Base-by-base conservation (phyloP, 176 grass and related monocot genomes). In the Alloteropsis semialata region DNA sequence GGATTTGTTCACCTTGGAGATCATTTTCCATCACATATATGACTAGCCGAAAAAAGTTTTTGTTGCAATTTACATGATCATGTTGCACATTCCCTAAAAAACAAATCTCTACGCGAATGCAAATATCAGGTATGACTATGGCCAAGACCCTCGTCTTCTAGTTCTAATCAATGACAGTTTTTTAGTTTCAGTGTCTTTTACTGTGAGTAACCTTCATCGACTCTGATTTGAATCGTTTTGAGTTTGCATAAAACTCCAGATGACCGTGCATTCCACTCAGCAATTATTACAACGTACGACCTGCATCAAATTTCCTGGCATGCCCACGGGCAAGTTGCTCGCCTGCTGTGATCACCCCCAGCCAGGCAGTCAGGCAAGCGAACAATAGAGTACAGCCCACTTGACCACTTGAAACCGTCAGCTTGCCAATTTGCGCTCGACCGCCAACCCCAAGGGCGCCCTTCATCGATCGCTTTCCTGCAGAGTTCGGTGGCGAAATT, bases 381-480 rank as follows among this genome's bases (percentile, higher is more conserved):
- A 28, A 68, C 78, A 68, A 39, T 38, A 38, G 48, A 68, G 78
- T 39, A 68, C 33, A 39, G 22, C 62, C 62, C 78, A 55, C 78
- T 67, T 53, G 61, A 80, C 45, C n/a, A 66, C 62, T 80, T 80
- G 77, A 38, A 38, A 11, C 45, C 15, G 21, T 49, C 77, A 39
- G 61, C 77, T 80, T 80, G 63, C 32, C 78, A 80, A 80, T 27
- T 68, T 80, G 78, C 78, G 18, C 63, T 68, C 62, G 6, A 80
- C 33, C 5, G 22, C 46, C 63, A 80, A 53, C 58, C 27, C 25
- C 24, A 18, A 46, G 42, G 29, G 44, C 15, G 28, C 62, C 62
- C 22, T 56, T 39, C 49, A 21, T 80, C 30, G 62, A 51, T 67
- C 46, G 15, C 78, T 54, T 80, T 80, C 78, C 10, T 38, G 77